Base-by-base conservation (phyloP, 2,329 filamentous ascomycete genomes). In the Alternaria brassicae region DNA sequence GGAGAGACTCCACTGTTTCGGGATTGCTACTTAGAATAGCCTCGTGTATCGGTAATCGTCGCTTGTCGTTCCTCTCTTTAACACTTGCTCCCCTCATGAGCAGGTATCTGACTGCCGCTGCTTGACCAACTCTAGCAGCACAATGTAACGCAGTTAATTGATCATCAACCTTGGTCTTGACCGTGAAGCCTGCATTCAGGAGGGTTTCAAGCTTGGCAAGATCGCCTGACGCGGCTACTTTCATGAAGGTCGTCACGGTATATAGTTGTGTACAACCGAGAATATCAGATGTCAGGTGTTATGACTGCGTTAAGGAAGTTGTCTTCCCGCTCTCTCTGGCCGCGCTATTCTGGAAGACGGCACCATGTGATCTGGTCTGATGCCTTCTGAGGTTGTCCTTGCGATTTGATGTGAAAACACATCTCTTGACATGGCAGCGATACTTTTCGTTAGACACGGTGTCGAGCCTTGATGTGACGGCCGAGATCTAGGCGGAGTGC, bases 301-400 rank as follows among this genome's bases (percentile, higher is more conserved):
- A n/a, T n/a, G n/a, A n/a, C n/a, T n/a, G n/a, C n/a, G n/a, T n/a
- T n/a, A n/a, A n/a, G n/a, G n/a, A n/a, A n/a, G n/a, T n/a, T n/a
- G n/a, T n/a, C n/a, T n/a, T n/a, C n/a, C n/a, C n/a, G n/a, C n/a
- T n/a, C n/a, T n/a, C 8, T 51, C 6, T 13, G 19, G 0, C 32
- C 9, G n/a, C n/a, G n/a, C n/a, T n/a, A n/a, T n/a, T n/a, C n/a
- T n/a, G n/a, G n/a, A n/a, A n/a, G n/a, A n/a, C n/a, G n/a, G n/a
- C n/a, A n/a, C n/a, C n/a, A n/a, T n/a, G n/a, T n/a, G n/a, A n/a
- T n/a, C n/a, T n/a, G n/a, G n/a, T n/a, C n/a, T n/a, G n/a, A 28
- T 66, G 64, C 6, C 40, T 48, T 3, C 10, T 25, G 6, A 66
- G 37, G 8, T 66, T 56, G n/a, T 67, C 65, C 13, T 63, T 67